phyloP scores from a whole-genome alignment of 139 green algal genomes.

The Volvox reticuliferus region DNA sequence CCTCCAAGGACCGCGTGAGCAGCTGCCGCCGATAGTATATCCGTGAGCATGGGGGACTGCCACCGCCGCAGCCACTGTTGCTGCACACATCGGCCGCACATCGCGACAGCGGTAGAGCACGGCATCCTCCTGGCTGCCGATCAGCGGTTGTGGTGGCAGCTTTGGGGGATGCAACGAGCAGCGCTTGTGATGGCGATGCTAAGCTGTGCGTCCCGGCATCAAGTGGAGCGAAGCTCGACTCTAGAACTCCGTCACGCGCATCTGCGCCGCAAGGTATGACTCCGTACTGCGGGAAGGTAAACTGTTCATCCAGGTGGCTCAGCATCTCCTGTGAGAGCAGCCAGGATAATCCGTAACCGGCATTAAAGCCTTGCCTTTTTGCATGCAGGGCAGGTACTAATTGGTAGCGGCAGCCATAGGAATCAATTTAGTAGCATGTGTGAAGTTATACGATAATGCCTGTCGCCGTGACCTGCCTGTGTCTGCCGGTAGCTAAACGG shows the following conservation, averaged over 20 bases:
- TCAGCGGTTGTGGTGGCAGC: background rate
- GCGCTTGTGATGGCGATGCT: background rate
- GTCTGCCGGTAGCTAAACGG: slow-evolving; percentile 65
- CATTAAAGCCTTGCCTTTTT: too few relatives aligned
- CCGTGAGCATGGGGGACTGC: background rate
- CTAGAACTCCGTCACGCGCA: background rate
- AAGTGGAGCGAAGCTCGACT: background rate
- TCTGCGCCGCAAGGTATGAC: background rate
- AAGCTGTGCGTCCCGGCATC: background rate
- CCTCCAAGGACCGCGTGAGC: slow-evolving; percentile 56
- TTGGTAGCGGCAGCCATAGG: too few relatives aligned
- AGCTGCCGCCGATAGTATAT: slow-evolving; percentile 69
- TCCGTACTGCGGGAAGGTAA: background rate
- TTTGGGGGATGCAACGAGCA: background rate
- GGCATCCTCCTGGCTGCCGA: background rate
- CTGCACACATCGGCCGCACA: background rate
- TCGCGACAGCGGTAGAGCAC: background rate
- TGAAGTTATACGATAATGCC: too few relatives aligned
- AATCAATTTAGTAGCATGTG: too few relatives aligned
- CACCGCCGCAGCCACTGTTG: slow-evolving; percentile 2
- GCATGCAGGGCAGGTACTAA: too few relatives aligned
- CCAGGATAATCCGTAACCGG: too few relatives aligned
- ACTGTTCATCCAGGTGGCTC: slow-evolving; percentile 32
- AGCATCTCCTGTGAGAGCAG: slow-evolving; percentile 46
- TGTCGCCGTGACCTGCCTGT: slow-evolving; percentile 30